A percentile compares a stretch with the other conserved stretches of the same genome.
phyloP scores from a whole-genome alignment of 2,329 filamentous ascomycete genomes.

The Trichophyton rubrum region DNA sequence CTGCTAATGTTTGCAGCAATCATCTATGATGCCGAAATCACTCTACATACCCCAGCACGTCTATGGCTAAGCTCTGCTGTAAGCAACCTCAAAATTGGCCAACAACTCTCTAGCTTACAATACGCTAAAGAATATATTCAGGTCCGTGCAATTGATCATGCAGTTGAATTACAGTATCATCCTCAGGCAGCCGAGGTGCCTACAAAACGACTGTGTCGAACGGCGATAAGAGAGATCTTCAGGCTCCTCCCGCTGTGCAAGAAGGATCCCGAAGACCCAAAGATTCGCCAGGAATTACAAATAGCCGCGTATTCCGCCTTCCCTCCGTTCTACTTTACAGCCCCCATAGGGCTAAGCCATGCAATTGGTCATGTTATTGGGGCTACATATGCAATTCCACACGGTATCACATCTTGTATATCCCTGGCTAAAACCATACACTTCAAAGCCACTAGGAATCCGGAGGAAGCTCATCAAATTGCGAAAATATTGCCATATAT shows the following conservation, averaged over 20 bases:
- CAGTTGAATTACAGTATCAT: conserved; percentile 12
- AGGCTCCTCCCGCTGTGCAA: conserved; percentile 9
- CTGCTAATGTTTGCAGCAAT: neutral
- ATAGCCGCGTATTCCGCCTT: conserved; percentile 11
- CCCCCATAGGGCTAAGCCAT: conserved; percentile 11
- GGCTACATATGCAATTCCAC: conserved; percentile 12
- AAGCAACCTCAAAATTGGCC: neutral
- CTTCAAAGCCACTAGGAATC: conserved; percentile 8
- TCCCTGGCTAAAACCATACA: conserved; percentile 11
- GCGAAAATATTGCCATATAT: conserved; percentile 18
- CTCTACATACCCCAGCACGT: conserved; percentile 8
- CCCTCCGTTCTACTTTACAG: conserved; percentile 10
- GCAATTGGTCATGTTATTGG: conserved; percentile 13
- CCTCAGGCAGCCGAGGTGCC: conserved; percentile 11
- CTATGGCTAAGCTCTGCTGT: conserved; percentile 12
- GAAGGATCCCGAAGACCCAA: conserved; percentile 10
- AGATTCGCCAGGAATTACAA: conserved; percentile 11
- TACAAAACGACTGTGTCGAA: conserved; percentile 9
- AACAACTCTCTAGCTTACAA: neutral
- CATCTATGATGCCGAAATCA: conserved; percentile 9
- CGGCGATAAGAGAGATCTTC: conserved; percentile 10
- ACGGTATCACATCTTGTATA: conserved; percentile 14
- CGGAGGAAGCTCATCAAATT: conserved; percentile 13
- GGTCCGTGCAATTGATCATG: conserved; percentile 13
- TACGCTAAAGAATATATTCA: neutral